These are phyloP conservation scores for Halenospora varia DNA, from an alignment of 495 filamentous ascomycete species.

Conservation along the genomic window DNA sequence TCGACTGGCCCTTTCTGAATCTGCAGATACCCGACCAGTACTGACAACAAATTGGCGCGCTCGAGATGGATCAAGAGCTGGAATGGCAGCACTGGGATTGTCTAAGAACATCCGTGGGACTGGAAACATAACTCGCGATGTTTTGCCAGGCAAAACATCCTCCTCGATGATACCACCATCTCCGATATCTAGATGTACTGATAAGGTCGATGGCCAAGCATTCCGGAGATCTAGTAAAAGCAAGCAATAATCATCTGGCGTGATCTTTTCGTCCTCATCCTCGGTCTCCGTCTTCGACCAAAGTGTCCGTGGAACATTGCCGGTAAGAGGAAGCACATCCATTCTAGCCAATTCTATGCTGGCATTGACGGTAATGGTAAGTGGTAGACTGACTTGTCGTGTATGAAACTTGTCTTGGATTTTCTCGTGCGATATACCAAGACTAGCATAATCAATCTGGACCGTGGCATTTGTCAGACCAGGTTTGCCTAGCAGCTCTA, in stretches of 20 bases:
- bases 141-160: constrained; percentile 73
- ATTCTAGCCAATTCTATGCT: constrained; percentile 75
- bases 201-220: constrained; percentile 74
- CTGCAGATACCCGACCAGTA: constrained; percentile 69
- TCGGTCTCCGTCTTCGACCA: constrained; percentile 27
- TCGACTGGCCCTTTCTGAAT: constrained; percentile 70
- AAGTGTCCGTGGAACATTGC: constrained; percentile 43
- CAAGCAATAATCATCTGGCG: constrained; percentile 65
- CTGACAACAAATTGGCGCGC: constrained; percentile 88
- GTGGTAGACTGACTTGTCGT: constrained; percentile 71
- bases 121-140: constrained; percentile 70
- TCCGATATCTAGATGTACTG: constrained; percentile 46
- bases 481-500: constrained; percentile 82
- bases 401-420: constrained; percentile 73
- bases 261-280: constrained; percentile 22
- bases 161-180: constrained; percentile 26
- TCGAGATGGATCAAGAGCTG: constrained; percentile 69
- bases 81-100: constrained; percentile 73
- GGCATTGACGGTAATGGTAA: constrained; percentile 88
- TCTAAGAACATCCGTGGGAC: constrained; percentile 72
- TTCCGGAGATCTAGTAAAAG: constrained; percentile 83
- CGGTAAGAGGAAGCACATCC: constrained; percentile 70
- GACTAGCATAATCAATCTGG: constrained; percentile 76
- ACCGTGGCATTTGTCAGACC: constrained; percentile 78
- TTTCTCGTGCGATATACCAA: constrained; percentile 60